A percentile compares a stretch with the other conserved stretches of the same genome.
Evolutionary conservation across 2,329 filamentous ascomycete species (phyloP).

Genomic region (Helotiales sp.): DNA sequence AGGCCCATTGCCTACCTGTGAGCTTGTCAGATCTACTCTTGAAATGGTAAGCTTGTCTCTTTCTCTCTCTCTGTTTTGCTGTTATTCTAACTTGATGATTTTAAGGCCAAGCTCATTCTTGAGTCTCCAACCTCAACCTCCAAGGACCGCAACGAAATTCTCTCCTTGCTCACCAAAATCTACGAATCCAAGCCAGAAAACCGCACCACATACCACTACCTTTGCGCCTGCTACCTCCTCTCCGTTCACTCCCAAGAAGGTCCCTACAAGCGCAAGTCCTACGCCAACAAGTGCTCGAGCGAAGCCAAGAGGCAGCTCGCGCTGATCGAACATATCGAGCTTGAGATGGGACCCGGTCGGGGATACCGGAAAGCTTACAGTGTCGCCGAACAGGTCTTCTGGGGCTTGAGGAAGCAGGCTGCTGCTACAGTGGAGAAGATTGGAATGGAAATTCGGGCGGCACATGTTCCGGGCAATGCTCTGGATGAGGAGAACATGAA

Average conservation of each 20-base stretch:
- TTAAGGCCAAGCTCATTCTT: neutral
- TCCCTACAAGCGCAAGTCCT: neutral
- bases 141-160: neutral
- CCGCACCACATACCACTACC: neutral
- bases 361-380: too few species aligned
- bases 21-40: neutral
- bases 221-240: neutral
- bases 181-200: neutral
- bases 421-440: neutral
- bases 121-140: neutral
- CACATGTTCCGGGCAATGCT: neutral
- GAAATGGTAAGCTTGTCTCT: neutral
- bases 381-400: neutral
- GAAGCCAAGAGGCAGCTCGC: neutral
- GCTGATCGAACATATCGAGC: too few species aligned
- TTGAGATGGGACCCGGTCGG: too few species aligned
- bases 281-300: neutral
- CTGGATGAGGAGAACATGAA: neutral
- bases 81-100: neutral
- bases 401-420: neutral
- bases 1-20: neutral
- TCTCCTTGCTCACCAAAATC: neutral
- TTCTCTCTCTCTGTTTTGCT: too few species aligned
- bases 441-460: neutral
- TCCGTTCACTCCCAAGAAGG: neutral